Evolutionary conservation across 176 grass and related monocot species (phyloP), one percentile per base, ranked within the genome.

Genomic region (Oryza officinalis): DNA sequence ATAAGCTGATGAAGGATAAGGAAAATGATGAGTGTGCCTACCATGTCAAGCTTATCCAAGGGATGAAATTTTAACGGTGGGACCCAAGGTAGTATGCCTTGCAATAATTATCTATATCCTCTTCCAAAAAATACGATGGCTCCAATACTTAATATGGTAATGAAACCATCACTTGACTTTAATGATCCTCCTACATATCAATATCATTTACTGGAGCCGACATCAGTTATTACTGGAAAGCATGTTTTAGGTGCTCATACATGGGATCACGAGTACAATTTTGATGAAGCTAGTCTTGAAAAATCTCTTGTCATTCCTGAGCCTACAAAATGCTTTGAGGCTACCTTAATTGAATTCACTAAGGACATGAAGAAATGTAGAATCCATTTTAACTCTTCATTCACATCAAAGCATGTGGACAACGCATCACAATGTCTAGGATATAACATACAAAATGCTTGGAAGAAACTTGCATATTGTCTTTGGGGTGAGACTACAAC

Each of bases 361-460:
- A 99, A 99, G 83, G 91, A 96, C 80, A 94, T 96, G 33, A 99
- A 94, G 74, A 89, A 96, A 90, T 99, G 94, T 41, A 94, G 77
- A 81, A 94, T 99, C 74, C 93, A 96, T 85, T 57, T 99, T 71
- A 93, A 94, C 61, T 96, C 93, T 22, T 88, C 97, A 13, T 76
- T 99, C 35, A 84, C 89, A 49, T 78, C 88, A 87, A 96, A 99
- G 78, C 93, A 99, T 84, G 89, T 93, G 64, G 88, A 92, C 40
- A 85, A 86, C 67, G 91, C 86, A 15, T 96, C 97, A 13, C 86
- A 4, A 89, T 96, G 74, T 78, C 86, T 66, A 81, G 88, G 91
- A 49, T 96, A 96, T 65, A 91, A 96, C 70, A 89, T 99, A 78
- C 91, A 96, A 70, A 90, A 83, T 65, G 80, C 90, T 72, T 93